A percentile compares a stretch with the other conserved stretches of the same genome.
Conservation (phyloP, 768 basidiomycete species). For the Tylopilus rubrobrunneus region DNA sequence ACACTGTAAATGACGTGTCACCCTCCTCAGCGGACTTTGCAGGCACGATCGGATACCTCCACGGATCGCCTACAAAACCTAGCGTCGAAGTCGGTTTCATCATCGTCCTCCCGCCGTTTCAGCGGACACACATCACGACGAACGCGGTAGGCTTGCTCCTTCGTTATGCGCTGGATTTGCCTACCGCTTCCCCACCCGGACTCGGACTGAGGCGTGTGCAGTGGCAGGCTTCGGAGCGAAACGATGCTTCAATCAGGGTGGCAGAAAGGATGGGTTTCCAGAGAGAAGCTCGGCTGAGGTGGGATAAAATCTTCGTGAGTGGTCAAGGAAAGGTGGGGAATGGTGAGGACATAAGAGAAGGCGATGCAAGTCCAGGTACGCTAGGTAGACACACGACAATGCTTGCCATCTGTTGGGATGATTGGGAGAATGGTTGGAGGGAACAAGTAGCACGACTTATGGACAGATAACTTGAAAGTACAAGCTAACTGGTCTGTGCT, state of each 20-base stretch:
- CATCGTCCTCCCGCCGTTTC: constrained; percentile 53
- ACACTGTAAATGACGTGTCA: background rate
- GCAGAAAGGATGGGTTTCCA: constrained; percentile 62
- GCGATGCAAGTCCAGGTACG: constrained; percentile 20
- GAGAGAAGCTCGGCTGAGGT: constrained; percentile 48
- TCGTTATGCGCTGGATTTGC: constrained; percentile 40
- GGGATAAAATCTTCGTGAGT: constrained; percentile 47
- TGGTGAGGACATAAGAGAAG: constrained; percentile 29
- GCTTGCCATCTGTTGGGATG: constrained; percentile 42
- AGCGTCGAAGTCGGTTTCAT: constrained; percentile 53
- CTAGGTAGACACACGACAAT: constrained; percentile 36
- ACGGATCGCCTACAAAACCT: constrained; percentile 39
- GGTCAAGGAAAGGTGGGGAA: constrained; percentile 37
- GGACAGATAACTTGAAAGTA: constrained; percentile 3
- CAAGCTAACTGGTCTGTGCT: no score
- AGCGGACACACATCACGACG: constrained; percentile 60
- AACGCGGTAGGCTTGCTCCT: constrained; percentile 51
- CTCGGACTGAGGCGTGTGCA: constrained; percentile 59
- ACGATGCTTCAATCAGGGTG: constrained; percentile 43
- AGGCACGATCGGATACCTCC: constrained; percentile 49
- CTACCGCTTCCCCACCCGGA: constrained; percentile 32
- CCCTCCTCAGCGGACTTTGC: constrained; percentile 35
- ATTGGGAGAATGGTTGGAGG: constrained; percentile 19
- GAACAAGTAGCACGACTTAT: constrained; percentile 6
- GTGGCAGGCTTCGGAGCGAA: constrained; percentile 53